Evolutionary conservation across 164 flowering plant species (phyloP).

Genomic region (Vitis vinifera): DNA sequence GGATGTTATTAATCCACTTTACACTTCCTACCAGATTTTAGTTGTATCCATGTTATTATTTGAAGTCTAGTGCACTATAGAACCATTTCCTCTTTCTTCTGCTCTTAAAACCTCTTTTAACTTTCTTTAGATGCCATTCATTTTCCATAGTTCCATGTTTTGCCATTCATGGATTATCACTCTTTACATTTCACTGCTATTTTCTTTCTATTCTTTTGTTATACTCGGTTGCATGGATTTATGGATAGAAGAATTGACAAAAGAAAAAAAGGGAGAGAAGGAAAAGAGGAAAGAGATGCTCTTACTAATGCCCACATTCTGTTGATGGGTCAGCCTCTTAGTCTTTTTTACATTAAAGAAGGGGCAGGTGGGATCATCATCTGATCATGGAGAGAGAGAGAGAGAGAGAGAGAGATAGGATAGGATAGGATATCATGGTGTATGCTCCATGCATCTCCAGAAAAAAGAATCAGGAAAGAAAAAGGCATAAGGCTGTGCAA

Average conservation of each 20-base stretch:
- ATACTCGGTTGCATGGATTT: background rate
- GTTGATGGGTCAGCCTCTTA: background rate
- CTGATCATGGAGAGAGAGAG: background rate
- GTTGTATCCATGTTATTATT: no score
- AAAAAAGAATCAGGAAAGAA: no score
- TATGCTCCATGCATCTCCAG: background rate
- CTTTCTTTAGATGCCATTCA: no score
- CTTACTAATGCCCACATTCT: constrained; percentile 3
- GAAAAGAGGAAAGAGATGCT: background rate
- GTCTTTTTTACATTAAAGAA: background rate
- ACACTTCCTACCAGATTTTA: no score
- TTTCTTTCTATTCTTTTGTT: background rate
- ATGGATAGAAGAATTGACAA: background rate
- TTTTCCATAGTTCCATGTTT: no score
- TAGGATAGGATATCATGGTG: background rate
- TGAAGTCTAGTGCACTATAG: no score
- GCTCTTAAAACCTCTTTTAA: no score
- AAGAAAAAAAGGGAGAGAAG: background rate
- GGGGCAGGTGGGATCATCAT: background rate
- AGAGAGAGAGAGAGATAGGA: background rate
- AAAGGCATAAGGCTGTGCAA: no score
- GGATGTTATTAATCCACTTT: no score
- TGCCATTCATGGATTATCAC: no score
- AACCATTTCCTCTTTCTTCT: no score
- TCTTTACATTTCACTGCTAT: no score